Conservation (phyloP, 2,329 filamentous ascomycete genomes). For the Sclerotinia subarctica region DNA sequence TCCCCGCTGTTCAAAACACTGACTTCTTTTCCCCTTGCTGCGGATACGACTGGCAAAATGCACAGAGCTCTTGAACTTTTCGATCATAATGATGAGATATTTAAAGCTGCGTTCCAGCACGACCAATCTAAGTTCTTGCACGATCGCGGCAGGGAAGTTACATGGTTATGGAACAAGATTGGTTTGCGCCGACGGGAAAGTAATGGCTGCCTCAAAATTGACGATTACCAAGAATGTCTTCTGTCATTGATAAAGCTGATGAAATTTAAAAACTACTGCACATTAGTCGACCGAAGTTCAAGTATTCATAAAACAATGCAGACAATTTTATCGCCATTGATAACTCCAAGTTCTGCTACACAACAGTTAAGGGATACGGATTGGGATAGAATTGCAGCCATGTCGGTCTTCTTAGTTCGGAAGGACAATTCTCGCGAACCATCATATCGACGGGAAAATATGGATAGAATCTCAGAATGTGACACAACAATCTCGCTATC, state of each 20-base stretch:
- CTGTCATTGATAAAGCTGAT: neutral
- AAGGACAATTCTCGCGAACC: conserved; percentile 23
- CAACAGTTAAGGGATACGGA: neutral
- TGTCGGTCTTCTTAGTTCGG: conserved; percentile 25
- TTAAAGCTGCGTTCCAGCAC: conserved; percentile 33
- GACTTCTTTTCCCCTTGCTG: conserved; percentile 23
- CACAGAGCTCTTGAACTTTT: conserved; percentile 27
- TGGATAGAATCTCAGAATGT: conserved; percentile 22
- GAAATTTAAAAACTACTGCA: neutral
- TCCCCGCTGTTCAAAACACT: neutral
- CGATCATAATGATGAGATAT: conserved; percentile 32
- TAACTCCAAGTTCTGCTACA: conserved; percentile 15
- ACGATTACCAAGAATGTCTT: conserved; percentile 32
- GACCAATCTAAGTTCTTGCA: conserved; percentile 31
- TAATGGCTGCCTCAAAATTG: conserved; percentile 14
- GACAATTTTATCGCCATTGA: conserved; percentile 25
- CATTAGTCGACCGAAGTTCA: neutral
- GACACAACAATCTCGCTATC: conserved; percentile 22
- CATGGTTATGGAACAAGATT: conserved; percentile 27
- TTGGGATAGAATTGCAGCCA: conserved; percentile 22
- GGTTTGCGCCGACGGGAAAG: conserved; percentile 26
- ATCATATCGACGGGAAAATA: conserved; percentile 22
- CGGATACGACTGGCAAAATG: conserved; percentile 28
- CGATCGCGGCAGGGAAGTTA: conserved; percentile 4
- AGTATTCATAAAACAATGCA: neutral